A percentile compares a stretch with the other conserved stretches of the same genome.
Evolutionary conservation across 768 basidiomycete species (phyloP).

Genomic region (Dictyophora rubrovolvata): DNA sequence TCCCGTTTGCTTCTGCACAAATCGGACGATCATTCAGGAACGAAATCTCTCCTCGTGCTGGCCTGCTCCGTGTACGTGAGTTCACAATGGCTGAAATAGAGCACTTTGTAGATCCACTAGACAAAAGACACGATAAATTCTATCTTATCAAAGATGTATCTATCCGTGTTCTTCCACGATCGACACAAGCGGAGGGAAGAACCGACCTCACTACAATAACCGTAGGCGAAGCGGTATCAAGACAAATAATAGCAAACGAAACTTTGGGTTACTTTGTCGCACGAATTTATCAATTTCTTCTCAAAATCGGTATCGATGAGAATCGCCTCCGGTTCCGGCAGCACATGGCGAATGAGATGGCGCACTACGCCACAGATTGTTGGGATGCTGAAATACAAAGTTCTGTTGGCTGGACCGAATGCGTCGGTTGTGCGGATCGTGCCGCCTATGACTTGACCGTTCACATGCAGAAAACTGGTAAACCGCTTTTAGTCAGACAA

Average conservation of each 20-base stretch:
- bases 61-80: conserved; percentile 92
- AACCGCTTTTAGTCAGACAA: conserved; percentile 77
- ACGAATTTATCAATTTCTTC: conserved; percentile 80
- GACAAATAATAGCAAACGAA: conserved; percentile 87
- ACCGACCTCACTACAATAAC: conserved; percentile 55
- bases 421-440: conserved; percentile 97
- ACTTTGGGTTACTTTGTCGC: conserved; percentile 97
- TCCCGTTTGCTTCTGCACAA: conserved; percentile 96
- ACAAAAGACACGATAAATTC: conserved; percentile 86
- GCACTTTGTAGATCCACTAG: conserved; percentile 91
- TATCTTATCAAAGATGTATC: conserved; percentile 64
- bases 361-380: conserved; percentile 97
- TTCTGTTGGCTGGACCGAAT: conserved; percentile 93
- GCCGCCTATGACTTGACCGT: conserved; percentile 94
- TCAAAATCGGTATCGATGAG: conserved; percentile 85
- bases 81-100: conserved; percentile 99
- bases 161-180: conserved; percentile 69
- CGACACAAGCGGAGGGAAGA: conserved; percentile 70
- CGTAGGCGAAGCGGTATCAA: conserved; percentile 81
- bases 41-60: conserved; percentile 95
- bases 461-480: conserved; percentile 76
- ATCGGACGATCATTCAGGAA: conserved; percentile 95
- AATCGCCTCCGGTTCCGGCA: conserved; percentile 84
- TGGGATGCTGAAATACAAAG: conserved; percentile 99
- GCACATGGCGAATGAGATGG: conserved; percentile 99